Base-by-base conservation (phyloP, 2,329 filamentous ascomycete genomes). In the Arachnomyces sp. region DNA sequence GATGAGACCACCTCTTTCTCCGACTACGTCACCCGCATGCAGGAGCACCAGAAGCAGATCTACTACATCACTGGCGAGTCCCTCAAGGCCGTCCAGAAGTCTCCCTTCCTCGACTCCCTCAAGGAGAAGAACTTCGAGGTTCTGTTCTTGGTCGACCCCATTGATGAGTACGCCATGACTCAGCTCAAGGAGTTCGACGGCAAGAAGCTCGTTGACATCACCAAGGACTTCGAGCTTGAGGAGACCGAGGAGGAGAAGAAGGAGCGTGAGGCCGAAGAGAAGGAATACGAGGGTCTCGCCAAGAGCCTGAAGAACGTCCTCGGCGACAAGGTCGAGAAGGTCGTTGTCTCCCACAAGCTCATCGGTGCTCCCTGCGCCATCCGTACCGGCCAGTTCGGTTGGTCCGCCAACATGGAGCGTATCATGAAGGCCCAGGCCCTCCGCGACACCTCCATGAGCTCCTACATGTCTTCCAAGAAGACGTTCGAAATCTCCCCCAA, bases 51-150 rank as follows among this genome's bases (percentile, higher is more conserved):
- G 83, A 95, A 96, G 84, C 89, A 98, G 75, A 88, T 98, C 73
- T 98, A 98, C 84, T 98, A 96, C 86, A 98, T 98, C 79, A 98
- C 92, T 51, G 92, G 92, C 74, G 92, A 98, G 82, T 95, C 90
- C 43, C 82, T 94, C 75, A 95, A 95, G 82, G 92, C 92, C 54
- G 92, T 98, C 55, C 74, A 83, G 70, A 93, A 95, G 79, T 98
- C 92, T 56, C 92, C 92, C 60, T 98, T 98, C 90, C 81, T 98
- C 53, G 92, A 98, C 67, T 81, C 89, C 43, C 87, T 98, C 70
- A 95, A 93, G 82, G 85, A 88, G 68, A 98, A 98, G 88, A 82
- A 85, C 75, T 98, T 98, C 66, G 92, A 98, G 76, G 92, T 98
- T 63, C 84, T 98, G 57, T 96, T 95, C 88, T 82, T 98, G 52